Percentiles rank a stretch among this genome's conserved stretches.
Evolutionary conservation across 139 green algal species (phyloP).

Genomic region (Ostreobium quekettii): DNA sequence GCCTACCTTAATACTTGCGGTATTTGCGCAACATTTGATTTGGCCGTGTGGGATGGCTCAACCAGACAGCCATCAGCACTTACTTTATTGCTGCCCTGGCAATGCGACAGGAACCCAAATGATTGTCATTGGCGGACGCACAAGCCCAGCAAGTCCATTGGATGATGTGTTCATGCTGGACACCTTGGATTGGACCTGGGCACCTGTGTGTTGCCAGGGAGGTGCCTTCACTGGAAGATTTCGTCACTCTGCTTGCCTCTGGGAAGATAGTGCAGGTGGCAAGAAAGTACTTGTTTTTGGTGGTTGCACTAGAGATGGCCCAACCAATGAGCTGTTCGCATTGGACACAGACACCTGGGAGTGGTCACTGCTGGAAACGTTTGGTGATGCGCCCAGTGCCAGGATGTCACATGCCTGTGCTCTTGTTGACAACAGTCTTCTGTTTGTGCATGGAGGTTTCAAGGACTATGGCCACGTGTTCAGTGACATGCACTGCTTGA

Average conservation of each 20-base stretch:
- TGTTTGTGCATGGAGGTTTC: conserved; percentile 41
- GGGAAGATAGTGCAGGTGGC: neutral
- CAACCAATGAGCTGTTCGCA: neutral
- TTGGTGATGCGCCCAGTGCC: conserved; percentile 5
- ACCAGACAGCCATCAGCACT: no score
- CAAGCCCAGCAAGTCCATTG: conserved; percentile 31
- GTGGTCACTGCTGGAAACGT: conserved; percentile 18
- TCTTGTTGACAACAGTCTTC: neutral
- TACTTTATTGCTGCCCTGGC: neutral
- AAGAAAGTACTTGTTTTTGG: conserved; percentile 9
- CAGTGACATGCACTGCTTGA: conserved; percentile 26
- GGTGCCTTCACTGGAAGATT: neutral
- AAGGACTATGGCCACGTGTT: conserved; percentile 27
- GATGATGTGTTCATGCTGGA: conserved; percentile 37
- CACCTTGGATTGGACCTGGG: conserved; percentile 20
- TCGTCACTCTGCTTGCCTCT: neutral
- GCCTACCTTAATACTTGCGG: no score
- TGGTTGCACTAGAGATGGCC: neutral
- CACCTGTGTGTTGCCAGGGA: neutral
- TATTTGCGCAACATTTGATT: no score
- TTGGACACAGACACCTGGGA: conserved; percentile 10
- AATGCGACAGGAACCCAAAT: conserved; percentile 17
- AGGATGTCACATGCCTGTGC: conserved; percentile 32
- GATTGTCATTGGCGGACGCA: conserved; percentile 33
- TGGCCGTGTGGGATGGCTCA: no score